A percentile compares a stretch with the other conserved stretches of the same genome.
phyloP scores from a whole-genome alignment of 805 yeast genomes.

The Kurtzmaniella cleridarum region DNA sequence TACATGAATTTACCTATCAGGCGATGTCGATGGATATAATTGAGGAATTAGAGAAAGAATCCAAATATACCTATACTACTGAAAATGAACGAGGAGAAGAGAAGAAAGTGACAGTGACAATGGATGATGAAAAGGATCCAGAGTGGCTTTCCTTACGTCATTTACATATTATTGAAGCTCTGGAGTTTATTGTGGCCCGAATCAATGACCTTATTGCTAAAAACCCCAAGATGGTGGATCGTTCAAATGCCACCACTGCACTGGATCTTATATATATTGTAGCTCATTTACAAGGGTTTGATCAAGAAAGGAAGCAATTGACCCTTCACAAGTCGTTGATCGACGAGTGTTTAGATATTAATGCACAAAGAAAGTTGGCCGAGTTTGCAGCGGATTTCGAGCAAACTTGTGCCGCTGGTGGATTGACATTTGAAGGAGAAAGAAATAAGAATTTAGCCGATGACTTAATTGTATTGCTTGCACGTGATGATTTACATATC shows the following conservation, averaged over 20 bases:
- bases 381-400: constrained; percentile 77
- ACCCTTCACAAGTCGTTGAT: constrained; percentile 56
- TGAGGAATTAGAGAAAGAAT: constrained; percentile 36
- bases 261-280: constrained; percentile 72
- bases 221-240: constrained; percentile 71
- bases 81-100: constrained; percentile 47
- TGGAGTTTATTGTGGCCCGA: constrained; percentile 52
- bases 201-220: constrained; percentile 62
- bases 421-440: constrained; percentile 62
- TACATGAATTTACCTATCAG: constrained; percentile 89
- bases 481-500: constrained; percentile 42
- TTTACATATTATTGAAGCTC: constrained; percentile 69
- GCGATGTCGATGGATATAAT: constrained; percentile 83
- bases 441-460: constrained; percentile 56
- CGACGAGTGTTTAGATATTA: constrained; percentile 58
- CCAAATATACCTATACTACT: constrained; percentile 45
- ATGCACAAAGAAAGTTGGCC: constrained; percentile 54
- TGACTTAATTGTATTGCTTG: constrained; percentile 51
- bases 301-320: constrained; percentile 57
- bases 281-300: constrained; percentile 63
- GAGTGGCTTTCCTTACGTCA: constrained; percentile 72
- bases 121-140: constrained; percentile 60
- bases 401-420: constrained; percentile 73
- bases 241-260: constrained; percentile 57
- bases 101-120: constrained; percentile 25